phyloP scores from a whole-genome alignment of 176 grass and related monocot species.

The Otatea glauca region DNA sequence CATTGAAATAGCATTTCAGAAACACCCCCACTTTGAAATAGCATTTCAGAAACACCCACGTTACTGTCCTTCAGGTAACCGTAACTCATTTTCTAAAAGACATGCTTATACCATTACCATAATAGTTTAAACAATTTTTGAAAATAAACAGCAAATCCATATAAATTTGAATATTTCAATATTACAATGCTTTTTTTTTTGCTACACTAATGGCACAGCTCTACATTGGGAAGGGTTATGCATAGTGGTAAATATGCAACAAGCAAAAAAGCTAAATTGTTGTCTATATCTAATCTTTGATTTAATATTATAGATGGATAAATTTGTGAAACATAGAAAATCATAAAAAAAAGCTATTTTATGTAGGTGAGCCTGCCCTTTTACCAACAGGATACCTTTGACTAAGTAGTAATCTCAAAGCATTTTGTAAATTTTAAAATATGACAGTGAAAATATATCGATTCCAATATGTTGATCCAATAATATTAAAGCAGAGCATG shows the following conservation, averaged over 20 bases:
- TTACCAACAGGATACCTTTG: slow-evolving; percentile 11
- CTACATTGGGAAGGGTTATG: not conserved
- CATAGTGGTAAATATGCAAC: slow-evolving; percentile 5
- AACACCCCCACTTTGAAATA: slow-evolving; percentile 1
- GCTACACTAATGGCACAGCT: not conserved
- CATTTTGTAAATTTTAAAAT: slow-evolving; percentile 20
- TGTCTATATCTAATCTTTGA: not conserved
- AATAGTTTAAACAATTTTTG: not conserved
- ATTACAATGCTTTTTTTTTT: not conserved
- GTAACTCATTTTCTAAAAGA: slow-evolving; percentile 3
- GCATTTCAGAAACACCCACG: slow-evolving; percentile 1
- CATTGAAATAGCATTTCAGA: not conserved
- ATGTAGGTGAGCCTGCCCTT: slow-evolving; percentile 3
- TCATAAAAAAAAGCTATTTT: not conserved
- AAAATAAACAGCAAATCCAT: not conserved
- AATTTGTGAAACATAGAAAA: not conserved
- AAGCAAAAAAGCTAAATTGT: not conserved
- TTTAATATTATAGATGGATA: not conserved
- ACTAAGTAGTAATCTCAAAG: not conserved
- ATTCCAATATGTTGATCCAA: slow-evolving; percentile 14
- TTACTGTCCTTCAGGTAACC: not conserved
- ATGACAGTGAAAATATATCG: not conserved
- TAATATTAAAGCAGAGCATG: slow-evolving; percentile 11
- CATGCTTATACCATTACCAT: not conserved
- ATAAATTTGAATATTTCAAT: not conserved